phyloP scores from a whole-genome alignment of 768 basidiomycete genomes.

The Pleurotus platypus region DNA sequence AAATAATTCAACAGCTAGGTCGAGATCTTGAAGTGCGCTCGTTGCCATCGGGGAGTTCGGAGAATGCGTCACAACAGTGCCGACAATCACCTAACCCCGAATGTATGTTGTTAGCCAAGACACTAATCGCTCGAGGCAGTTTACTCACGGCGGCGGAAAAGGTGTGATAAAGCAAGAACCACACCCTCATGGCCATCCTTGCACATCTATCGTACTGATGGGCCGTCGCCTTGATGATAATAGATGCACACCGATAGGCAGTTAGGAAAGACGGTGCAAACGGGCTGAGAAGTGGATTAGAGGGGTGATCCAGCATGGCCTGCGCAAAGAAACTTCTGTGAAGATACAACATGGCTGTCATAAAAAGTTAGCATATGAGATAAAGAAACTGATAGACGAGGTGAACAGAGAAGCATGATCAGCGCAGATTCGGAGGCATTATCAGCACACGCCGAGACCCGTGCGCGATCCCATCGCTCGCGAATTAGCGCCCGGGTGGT shows the following conservation, averaged over 20 bases:
- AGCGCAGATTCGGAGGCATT: neutral
- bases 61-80: constrained; percentile 56
- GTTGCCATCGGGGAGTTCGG: constrained; percentile 47
- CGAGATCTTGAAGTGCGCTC: constrained; percentile 46
- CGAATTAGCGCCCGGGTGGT: neutral
- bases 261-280: constrained; percentile 56
- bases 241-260: constrained; percentile 47
- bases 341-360: constrained; percentile 47
- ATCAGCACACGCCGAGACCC: neutral
- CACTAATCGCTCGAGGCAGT: too few species aligned
- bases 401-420: neutral
- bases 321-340: constrained; percentile 58
- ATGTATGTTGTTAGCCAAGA: too few species aligned
- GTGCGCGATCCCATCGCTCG: constrained; percentile 7
- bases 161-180: constrained; percentile 48
- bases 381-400: neutral
- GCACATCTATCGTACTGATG: constrained; percentile 47
- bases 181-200: constrained; percentile 44
- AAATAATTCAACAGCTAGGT: constrained; percentile 42
- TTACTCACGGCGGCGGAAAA: constrained; percentile 44
- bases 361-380: neutral
- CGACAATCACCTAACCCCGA: constrained; percentile 45
- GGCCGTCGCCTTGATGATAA: constrained; percentile 46
- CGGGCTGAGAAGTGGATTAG: constrained; percentile 50
- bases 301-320: constrained; percentile 50